Evolutionary conservation across 495 filamentous ascomycete species (phyloP), one percentile per base, ranked within the genome.

Genomic region (Entonaema liquescens): DNA sequence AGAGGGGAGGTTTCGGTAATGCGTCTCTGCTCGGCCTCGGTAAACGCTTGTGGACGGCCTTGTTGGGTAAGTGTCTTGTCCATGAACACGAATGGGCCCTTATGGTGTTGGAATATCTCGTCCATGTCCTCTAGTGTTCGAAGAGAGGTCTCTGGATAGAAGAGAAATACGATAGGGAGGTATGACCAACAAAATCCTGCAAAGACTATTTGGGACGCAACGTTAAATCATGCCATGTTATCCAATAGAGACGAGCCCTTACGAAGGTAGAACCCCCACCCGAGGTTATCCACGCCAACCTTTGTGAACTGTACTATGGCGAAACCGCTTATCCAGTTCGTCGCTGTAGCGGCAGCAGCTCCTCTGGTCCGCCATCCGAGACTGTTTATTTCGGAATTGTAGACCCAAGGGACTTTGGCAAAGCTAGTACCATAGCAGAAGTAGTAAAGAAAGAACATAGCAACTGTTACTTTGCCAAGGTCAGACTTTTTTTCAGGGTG

Each of bases 351-450:
- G 13, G 75, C 67, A n/a, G 80, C 75, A 19, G 79, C 79, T 35
- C 79, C 80, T 15, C 71, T 75, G 1, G 76, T 75, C n/a, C 80
- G 74, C 79, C 77, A 77, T 17, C 67, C 68, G 2, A 82, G 71
- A n/a, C 78, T 79, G 62, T 80, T 82, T 65, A 82, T 70, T 63
- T 82, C 80, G 5, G 80, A 76, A 44, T 76, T 73, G 67, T 80
- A 82, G n/a, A 82, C 72, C 79, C 80, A 82, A 26, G 79, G 76
- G 36, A 81, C 78, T 33, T 77, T 78, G n/a, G 69, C 67, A 21
- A 71, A 78, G 42, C 72, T 76, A 12, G 73, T 78, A 21, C 78
- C 77, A 54, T 75, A 81, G 68, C 73, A 79, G 67, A 78, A 74
- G 55, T 77, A 78, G 62, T 79, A 78, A 7, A 79, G 68, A 40